Conservation (phyloP, 2,329 filamentous ascomycete species). For the Cercospora sp. region DNA sequence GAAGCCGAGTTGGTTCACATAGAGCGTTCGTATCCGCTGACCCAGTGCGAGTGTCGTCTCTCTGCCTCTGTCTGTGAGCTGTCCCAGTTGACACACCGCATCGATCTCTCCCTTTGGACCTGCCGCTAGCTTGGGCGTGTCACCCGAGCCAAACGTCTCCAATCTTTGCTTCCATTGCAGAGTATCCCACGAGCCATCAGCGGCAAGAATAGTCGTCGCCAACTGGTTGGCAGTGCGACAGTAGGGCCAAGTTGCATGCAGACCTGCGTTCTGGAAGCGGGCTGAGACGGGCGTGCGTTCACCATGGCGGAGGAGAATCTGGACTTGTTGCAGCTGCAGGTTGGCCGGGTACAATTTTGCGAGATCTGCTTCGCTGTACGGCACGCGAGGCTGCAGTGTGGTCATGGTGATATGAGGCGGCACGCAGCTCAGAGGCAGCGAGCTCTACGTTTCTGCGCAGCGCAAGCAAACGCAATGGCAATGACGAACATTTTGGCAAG, state of each 20-base stretch:
- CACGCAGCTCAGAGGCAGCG: constrained; percentile 1
- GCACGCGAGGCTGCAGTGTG: constrained; percentile 68
- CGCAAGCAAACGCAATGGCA: background rate
- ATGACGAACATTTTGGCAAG: background rate
- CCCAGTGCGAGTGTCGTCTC: constrained; percentile 53
- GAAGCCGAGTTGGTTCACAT: constrained; percentile 53
- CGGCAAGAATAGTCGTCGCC: constrained; percentile 60
- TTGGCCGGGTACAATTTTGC: constrained; percentile 74
- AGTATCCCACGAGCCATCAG: constrained; percentile 58
- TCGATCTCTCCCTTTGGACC: constrained; percentile 73
- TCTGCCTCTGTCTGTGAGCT: constrained; percentile 53
- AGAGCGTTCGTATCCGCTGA: constrained; percentile 51
- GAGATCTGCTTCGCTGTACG: constrained; percentile 81
- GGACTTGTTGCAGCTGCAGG: constrained; percentile 83
- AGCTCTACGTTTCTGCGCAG: background rate
- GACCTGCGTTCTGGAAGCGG: constrained; percentile 72
- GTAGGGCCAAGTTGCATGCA: constrained; percentile 75
- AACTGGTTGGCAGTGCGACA: constrained; percentile 76
- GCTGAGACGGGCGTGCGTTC: constrained; percentile 81
- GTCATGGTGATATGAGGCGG: constrained; percentile 61
- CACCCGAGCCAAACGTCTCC: constrained; percentile 71
- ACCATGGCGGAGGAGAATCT: constrained; percentile 61
- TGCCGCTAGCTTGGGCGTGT: constrained; percentile 65
- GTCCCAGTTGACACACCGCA: constrained; percentile 69
- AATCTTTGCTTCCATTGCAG: constrained; percentile 69